Evolutionary conservation across 352 stramenopile species (phyloP), one percentile per base, ranked within the genome.

Genomic region (Phytophthora meadii): DNA sequence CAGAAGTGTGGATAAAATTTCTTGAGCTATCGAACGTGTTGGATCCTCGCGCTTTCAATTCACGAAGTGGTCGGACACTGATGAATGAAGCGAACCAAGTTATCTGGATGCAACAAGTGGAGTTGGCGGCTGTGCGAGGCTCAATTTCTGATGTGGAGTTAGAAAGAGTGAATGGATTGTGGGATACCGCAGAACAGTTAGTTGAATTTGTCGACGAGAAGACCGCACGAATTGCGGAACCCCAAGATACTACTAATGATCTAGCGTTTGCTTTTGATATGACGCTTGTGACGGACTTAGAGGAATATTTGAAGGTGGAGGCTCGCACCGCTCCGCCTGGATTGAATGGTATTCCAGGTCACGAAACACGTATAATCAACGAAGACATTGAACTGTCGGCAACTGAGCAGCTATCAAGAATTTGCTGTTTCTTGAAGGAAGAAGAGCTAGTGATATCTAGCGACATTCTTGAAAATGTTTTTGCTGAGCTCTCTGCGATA

Each of bases 401-500:
- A 5, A 46, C 68, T 42, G 57, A 72, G 19, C 45, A 68, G 15
- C 50, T 75, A 27, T 60, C 54, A 32, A 37, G 7, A 10, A 37
- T 32, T 46, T 71, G 45, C 8, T 37, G 12, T 12, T 65, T 32
- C 2, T 32, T 19, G 41, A 19, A 30, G 27, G 28, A 40, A 17
- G 28, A 40, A 17, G 41, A 54, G 12, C 5, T 3, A 1, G 19
- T 27, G 0, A 25, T 72, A 15, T 61, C 61, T 5, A 61, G 40
- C 40, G 53, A 65, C 3, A 42, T 72, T 11, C 19, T 82, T 19
- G 48, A 67, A n/a, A 61, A 56, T 9, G 46, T 50, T 22, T 53
- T 68, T 24, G 53, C 68, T 14, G 64, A 82, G 40, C 50, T 85
- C 7, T 62, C 47, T 8, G n/a, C 28, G 22, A 39, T 62, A 17